Evolutionary conservation across 208 protist genomes (phyloP).

Genomic region (Trypanosoma theileri): DNA sequence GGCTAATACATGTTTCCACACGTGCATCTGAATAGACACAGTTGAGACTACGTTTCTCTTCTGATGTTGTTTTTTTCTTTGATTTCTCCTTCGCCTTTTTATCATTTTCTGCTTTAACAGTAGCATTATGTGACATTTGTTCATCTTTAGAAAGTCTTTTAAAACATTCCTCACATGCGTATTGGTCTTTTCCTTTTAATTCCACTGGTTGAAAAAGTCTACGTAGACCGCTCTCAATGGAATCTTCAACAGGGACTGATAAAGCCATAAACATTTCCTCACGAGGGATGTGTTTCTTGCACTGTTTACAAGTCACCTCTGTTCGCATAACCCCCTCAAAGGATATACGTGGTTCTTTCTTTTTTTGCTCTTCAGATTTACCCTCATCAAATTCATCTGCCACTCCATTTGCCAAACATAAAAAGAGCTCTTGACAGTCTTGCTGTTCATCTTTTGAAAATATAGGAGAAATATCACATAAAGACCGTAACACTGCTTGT

Average conservation of each 20-base stretch:
- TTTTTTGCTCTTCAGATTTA: slow-evolving; percentile 55
- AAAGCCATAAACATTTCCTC: slow-evolving; percentile 88
- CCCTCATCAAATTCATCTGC: slow-evolving; percentile 82
- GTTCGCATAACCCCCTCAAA: slow-evolving; percentile 73
- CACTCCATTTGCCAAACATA: slow-evolving; percentile 81
- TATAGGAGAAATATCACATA: slow-evolving; percentile 49
- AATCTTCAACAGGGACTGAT: slow-evolving; percentile 69
- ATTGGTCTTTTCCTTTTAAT: slow-evolving; percentile 64
- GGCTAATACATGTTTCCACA: slow-evolving; percentile 56
- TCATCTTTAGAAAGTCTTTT: slow-evolving; percentile 46
- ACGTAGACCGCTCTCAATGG: slow-evolving; percentile 53
- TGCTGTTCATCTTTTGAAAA: slow-evolving; percentile 86
- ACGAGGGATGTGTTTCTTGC: slow-evolving; percentile 41
- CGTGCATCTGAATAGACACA: slow-evolving; percentile 79
- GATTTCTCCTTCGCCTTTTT: slow-evolving; percentile 35
- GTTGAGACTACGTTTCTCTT: slow-evolving; percentile 41
- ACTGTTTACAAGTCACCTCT: slow-evolving; percentile 60
- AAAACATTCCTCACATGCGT: slow-evolving; percentile 88
- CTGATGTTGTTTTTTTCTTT: slow-evolving; percentile 23
- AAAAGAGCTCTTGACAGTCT: slow-evolving; percentile 88
- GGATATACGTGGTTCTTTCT: slow-evolving; percentile 43
- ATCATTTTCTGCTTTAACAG: slow-evolving; percentile 29
- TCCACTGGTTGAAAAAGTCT: slow-evolving; percentile 45
- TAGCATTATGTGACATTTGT: slow-evolving; percentile 65
- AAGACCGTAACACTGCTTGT: slow-evolving; percentile 38